Evolutionary conservation across 1,139 yeast genomes (phyloP).

Genomic region (Yamadazyma trypodendri): DNA sequence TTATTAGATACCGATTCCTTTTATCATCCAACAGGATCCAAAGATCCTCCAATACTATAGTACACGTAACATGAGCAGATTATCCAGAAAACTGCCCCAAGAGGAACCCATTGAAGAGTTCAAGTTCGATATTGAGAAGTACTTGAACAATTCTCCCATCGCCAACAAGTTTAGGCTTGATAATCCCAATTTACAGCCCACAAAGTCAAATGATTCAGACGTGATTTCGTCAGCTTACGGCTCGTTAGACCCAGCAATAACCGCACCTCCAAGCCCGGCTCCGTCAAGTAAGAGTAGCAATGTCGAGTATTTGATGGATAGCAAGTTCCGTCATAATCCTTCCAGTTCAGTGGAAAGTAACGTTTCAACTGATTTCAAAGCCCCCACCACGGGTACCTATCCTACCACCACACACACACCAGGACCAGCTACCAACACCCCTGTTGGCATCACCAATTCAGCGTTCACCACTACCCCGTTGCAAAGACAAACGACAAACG

Average conservation of each 20-base stretch:
- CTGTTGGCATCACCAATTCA: not conserved
- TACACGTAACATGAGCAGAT: slow-evolving; percentile 5
- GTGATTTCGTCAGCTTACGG: slow-evolving; percentile 11
- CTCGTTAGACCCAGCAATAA: slow-evolving; percentile 15
- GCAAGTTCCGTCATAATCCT: slow-evolving; percentile 3
- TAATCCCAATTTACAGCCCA: slow-evolving; percentile 30
- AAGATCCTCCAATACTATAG: too few species aligned
- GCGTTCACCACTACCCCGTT: slow-evolving; percentile 14
- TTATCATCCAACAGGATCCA: not conserved
- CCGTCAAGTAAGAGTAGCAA: slow-evolving; percentile 6
- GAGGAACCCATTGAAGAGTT: slow-evolving; percentile 9
- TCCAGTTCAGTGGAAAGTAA: slow-evolving; percentile 8
- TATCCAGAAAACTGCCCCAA: slow-evolving; percentile 15
- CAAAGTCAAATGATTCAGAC: slow-evolving; percentile 10
- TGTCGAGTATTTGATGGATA: slow-evolving; percentile 2
- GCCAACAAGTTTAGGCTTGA: slow-evolving; percentile 22
- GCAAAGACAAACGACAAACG: slow-evolving; percentile 7
- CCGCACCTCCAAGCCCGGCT: slow-evolving; percentile 11
- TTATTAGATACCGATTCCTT: not conserved
- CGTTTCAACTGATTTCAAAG: slow-evolving; percentile 2
- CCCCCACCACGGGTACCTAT: not conserved
- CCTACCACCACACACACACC: not conserved
- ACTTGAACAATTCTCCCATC: slow-evolving; percentile 24
- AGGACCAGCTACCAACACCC: not conserved
- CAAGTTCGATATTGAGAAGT: slow-evolving; percentile 20